Evolutionary conservation across 108 stramenopile species (phyloP), one percentile per base, ranked within the genome.

Genomic region (Epithemia pelagica): DNA sequence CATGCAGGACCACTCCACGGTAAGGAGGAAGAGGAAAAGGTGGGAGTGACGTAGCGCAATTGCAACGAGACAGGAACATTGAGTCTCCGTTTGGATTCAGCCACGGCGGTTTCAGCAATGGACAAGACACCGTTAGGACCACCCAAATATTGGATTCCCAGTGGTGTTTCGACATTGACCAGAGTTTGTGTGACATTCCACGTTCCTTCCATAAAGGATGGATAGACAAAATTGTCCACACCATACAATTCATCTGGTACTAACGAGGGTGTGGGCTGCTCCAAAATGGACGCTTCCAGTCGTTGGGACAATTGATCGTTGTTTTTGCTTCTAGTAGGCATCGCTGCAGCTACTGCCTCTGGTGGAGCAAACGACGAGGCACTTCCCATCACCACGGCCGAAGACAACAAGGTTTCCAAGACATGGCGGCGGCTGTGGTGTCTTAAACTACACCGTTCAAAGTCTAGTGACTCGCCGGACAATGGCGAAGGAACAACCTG

Each of bases 131-230:
- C 90, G 19, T 82, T 75, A 28, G 90, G 90, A 8, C 90, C 90
- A 27, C 90, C 90, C 32, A 84, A 55, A 72, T 74, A 92, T 58
- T 83, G 79, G 3, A 86, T 55, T 5, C 90, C 90, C 26, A 92
- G 76, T 1, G 90, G 90, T 21, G 90, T 69, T 26, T 71, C 59
- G 2, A 80, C 78, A 18, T 74, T 72, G 21, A 75, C 66, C 18
- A 92, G 62, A 15, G 90, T 87, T 67, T 92, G 90, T 21, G 77
- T 75, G 31, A 82, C 88, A 67, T 85, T 75, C 90, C 90, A 92
- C 59, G 80, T 77, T 10, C 90, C 90, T 37, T 65, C 78, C 64
- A 92, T 62, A 62, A 67, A 92, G 23, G 55, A 59, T 27, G 87
- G 87, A 59, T 75, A 92, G 59, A 80, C 84, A 10, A 76, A 67